phyloP scores from a whole-genome alignment of 371 early-diverging fungal genomes.

The Zancudomyces culisetae region DNA sequence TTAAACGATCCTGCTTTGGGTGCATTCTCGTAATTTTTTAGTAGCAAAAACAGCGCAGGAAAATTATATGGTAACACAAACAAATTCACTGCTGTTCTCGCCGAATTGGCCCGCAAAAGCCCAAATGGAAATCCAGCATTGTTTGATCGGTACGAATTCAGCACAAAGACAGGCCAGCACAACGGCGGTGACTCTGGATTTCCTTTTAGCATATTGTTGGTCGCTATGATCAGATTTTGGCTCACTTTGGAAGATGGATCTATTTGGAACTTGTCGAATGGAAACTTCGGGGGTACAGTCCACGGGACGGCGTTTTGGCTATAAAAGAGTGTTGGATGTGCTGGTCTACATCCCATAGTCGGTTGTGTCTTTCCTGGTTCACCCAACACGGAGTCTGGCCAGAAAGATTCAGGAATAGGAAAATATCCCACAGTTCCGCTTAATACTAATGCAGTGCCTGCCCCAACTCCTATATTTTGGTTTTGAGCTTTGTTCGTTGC shows the following conservation, averaged over 20 bases:
- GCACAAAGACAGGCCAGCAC: constrained; percentile 31
- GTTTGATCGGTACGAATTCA: constrained; percentile 30
- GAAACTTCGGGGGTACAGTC: constrained; percentile 39
- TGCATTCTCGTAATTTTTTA: constrained; percentile 14
- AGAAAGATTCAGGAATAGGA: constrained; percentile 52
- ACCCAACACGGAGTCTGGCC: constrained; percentile 26
- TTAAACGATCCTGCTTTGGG: constrained; percentile 11
- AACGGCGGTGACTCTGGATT: constrained; percentile 15
- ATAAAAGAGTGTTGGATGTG: constrained; percentile 37
- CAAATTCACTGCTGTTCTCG: constrained; percentile 37
- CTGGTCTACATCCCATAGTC: constrained; percentile 22
- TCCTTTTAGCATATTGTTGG: constrained; percentile 11
- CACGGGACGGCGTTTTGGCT: constrained; percentile 25
- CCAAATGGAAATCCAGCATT: constrained; percentile 46
- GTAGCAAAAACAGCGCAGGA: constrained; percentile 36
- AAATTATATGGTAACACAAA: constrained; percentile 51
- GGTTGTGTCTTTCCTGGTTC: background rate
- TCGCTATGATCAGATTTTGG: constrained; percentile 28
- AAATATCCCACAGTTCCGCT: constrained; percentile 29
- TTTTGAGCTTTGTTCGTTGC: constrained; percentile 8
- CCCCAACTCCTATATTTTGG: constrained; percentile 2
- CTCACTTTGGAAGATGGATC: constrained; percentile 27
- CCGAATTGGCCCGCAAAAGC: constrained; percentile 35
- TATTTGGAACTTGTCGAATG: constrained; percentile 42
- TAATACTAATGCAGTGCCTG: constrained; percentile 6